phyloP scores from a whole-genome alignment of 2,329 filamentous ascomycete genomes.

The Alternaria infectoria region DNA sequence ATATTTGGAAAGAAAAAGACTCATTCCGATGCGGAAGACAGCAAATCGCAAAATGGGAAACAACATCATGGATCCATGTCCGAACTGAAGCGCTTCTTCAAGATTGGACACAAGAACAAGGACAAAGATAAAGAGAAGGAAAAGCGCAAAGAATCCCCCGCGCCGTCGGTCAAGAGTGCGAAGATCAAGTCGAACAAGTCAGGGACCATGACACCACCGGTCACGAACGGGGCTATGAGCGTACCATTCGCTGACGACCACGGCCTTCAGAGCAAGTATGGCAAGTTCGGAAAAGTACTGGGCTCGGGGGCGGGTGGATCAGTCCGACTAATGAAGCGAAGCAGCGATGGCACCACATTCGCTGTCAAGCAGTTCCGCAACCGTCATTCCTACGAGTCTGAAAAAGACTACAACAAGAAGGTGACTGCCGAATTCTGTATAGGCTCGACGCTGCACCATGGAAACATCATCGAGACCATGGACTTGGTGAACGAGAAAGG shows the following conservation, averaged over 20 bases:
- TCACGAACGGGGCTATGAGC: constrained; percentile 38
- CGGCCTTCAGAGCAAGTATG: constrained; percentile 87
- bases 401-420: constrained; percentile 97
- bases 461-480: constrained; percentile 97
- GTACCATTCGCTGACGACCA: constrained; percentile 95
- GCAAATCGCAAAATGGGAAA: constrained; percentile 32
- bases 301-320: constrained; percentile 95
- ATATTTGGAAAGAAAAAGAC: constrained; percentile 60
- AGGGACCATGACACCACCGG: constrained; percentile 48
- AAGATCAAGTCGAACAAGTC: constrained; percentile 56
- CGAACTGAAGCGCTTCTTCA: constrained; percentile 96
- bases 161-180: constrained; percentile 61
- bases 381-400: constrained; percentile 88
- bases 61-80: constrained; percentile 80
- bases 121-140: constrained; percentile 58
- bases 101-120: constrained; percentile 64
- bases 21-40: constrained; percentile 50
- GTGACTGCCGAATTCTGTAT: constrained; percentile 98
- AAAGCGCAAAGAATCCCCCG: constrained; percentile 68
- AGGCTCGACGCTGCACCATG: constrained; percentile 93
- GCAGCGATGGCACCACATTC: constrained; percentile 90
- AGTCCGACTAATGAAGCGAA: constrained; percentile 91
- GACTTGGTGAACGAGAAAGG: constrained; percentile 95
- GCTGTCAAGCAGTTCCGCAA: constrained; percentile 97
- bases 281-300: constrained; percentile 91